Conservation (phyloP, 139 green algal species). For the Ulvella scutata region DNA sequence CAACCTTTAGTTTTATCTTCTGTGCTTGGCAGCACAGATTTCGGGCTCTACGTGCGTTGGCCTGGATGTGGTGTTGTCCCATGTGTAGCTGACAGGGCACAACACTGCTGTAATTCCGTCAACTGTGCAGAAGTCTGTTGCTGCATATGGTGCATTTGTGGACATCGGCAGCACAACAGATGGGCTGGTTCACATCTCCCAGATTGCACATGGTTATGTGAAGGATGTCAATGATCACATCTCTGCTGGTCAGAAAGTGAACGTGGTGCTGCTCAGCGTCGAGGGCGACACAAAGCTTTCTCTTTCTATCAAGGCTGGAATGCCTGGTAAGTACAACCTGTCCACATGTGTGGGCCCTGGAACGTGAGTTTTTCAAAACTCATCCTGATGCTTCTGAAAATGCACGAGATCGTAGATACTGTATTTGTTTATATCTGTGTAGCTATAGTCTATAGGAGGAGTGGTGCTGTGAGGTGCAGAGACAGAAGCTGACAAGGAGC, state of each 20-base stretch:
- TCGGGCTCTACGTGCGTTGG: not conserved
- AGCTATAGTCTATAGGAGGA: no score
- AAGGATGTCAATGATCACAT: constrained; percentile 31
- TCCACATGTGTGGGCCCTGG: no score
- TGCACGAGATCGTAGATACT: no score
- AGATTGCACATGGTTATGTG: constrained; percentile 48
- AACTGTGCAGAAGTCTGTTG: constrained; percentile 26
- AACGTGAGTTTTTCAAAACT: no score
- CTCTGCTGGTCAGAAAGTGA: constrained; percentile 23
- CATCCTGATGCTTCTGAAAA: no score
- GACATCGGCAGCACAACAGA: constrained; percentile 69
- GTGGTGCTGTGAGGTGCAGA: no score
- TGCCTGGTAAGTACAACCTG: no score
- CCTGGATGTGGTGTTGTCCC: not conserved
- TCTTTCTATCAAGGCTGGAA: constrained; percentile 29
- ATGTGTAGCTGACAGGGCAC: not conserved
- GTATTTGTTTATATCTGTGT: no score
- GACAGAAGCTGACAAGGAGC: no score
- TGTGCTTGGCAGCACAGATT: not conserved
- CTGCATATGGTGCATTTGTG: constrained; percentile 84
- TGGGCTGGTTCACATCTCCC: constrained; percentile 89
- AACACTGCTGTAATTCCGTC: not conserved
- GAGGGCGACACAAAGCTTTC: constrained; percentile 26
- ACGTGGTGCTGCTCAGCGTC: constrained; percentile 21
- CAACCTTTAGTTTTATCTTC: no score